Conservation (phyloP, 305 asterid species). For the Withania somnifera region DNA sequence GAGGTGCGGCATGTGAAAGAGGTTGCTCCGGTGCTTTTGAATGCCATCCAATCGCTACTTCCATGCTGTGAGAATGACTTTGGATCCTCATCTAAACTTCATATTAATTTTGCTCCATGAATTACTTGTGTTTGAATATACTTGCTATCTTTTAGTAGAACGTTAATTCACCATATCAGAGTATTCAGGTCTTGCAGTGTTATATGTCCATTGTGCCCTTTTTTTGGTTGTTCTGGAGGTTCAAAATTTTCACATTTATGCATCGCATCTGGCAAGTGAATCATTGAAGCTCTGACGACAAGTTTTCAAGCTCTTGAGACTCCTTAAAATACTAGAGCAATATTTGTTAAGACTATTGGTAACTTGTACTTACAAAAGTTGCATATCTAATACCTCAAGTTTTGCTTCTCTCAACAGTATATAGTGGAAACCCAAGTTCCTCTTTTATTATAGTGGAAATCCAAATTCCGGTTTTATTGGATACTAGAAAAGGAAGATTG, state of each 20-base stretch:
- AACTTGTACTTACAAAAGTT: not conserved
- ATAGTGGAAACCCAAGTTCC: not conserved
- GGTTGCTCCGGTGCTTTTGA: slow-evolving; percentile 75
- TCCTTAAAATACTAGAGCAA: not conserved
- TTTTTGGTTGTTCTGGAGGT: not conserved
- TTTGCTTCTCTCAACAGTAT: not conserved
- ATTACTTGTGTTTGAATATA: not conserved
- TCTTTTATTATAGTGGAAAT: slow-evolving; percentile 1
- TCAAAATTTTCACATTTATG: not conserved
- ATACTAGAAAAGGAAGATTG: not conserved
- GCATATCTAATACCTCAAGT: not conserved
- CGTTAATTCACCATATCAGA: not conserved
- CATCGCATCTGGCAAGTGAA: not conserved
- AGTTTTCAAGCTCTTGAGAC: not conserved
- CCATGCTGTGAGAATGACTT: slow-evolving; percentile 63
- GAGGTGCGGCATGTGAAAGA: slow-evolving; percentile 89
- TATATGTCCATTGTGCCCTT: not conserved
- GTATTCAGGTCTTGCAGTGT: not conserved
- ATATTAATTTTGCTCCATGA: not conserved
- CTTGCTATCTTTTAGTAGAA: not conserved
- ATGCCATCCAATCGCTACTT: slow-evolving; percentile 64
- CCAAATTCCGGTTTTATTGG: not conserved
- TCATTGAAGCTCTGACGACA: not conserved
- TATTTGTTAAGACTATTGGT: not conserved
- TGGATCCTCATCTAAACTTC: not conserved